A percentile compares a stretch with the other conserved stretches of the same genome.
Conservation (phyloP, 1,284 basidiomycete species). For the Cutaneotrichosporon sp. region DNA sequence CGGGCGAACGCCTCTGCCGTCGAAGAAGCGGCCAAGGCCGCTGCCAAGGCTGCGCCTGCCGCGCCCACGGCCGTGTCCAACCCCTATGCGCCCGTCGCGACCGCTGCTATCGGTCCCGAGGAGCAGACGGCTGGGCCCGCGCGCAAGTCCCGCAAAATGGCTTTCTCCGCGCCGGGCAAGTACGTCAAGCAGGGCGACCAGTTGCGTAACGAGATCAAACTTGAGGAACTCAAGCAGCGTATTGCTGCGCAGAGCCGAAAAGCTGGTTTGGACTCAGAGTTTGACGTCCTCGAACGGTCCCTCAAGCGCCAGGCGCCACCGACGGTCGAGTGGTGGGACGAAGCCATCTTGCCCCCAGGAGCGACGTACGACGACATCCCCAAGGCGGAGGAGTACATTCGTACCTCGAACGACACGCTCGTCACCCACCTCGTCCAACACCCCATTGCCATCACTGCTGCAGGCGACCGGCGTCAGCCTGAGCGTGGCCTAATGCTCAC, state of each 20-base stretch:
- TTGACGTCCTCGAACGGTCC: constrained; percentile 80
- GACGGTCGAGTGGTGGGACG: constrained; percentile 96
- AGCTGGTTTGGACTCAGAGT: constrained; percentile 86
- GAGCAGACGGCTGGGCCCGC: constrained; percentile 24
- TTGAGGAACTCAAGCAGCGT: constrained; percentile 85
- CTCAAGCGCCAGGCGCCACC: constrained; percentile 82
- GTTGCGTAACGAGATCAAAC: constrained; percentile 69
- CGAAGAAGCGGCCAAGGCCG: constrained; percentile 13
- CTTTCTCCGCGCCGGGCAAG: constrained; percentile 86
- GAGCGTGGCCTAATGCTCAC: constrained; percentile 84
- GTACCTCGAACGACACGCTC: constrained; percentile 64
- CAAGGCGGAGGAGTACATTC: constrained; percentile 49
- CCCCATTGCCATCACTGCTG: constrained; percentile 91
- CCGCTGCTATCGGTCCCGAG: constrained; percentile 57
- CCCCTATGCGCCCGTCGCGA: constrained; percentile 59
- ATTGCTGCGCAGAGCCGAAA: constrained; percentile 89
- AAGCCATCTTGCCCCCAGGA: constrained; percentile 65
- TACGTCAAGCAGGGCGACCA: constrained; percentile 79
- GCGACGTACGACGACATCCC: constrained; percentile 71
- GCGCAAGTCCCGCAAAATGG: constrained; percentile 57
- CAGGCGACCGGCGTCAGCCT: constrained; percentile 67
- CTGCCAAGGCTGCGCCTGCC: constrained; percentile 19
- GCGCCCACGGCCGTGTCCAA: constrained; percentile 50
- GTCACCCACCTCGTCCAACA: constrained; percentile 93
- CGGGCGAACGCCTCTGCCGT: constrained; percentile 53